Evolutionary conservation across 2,329 filamentous ascomycete species (phyloP).

Genomic region (Talaromyces sp.): DNA sequence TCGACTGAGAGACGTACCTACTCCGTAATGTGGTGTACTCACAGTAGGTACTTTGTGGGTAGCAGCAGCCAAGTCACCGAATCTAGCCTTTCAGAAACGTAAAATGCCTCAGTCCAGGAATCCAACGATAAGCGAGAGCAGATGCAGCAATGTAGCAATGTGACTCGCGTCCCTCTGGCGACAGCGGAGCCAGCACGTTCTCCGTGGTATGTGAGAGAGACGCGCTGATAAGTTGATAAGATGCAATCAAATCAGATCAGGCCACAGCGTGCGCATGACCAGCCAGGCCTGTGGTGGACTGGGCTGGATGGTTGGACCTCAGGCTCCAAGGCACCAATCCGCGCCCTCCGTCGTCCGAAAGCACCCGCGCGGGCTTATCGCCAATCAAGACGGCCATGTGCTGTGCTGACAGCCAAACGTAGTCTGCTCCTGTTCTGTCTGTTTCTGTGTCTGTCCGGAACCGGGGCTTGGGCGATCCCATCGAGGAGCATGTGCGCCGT

Average conservation of each 20-base stretch:
- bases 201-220: background rate
- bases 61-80: background rate
- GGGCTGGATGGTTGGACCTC: constrained; percentile 3
- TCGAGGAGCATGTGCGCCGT: constrained; percentile 8
- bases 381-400: constrained; percentile 17
- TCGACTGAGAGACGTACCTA: background rate
- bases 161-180: background rate
- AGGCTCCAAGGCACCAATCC: constrained; percentile 10
- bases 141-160: background rate
- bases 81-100: background rate
- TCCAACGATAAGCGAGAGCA: background rate
- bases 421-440: background rate
- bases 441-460: background rate
- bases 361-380: constrained; percentile 13
- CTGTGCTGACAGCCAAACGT: background rate
- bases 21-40: background rate
- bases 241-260: constrained; percentile 3
- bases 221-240: constrained; percentile 1
- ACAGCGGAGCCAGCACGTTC: background rate
- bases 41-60: background rate
- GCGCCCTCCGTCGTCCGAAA: constrained; percentile 9
- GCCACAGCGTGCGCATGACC: constrained; percentile 11
- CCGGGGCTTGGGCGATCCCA: background rate
- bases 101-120: background rate
- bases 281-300: background rate